phyloP scores from a whole-genome alignment of 1,284 basidiomycete genomes.

The Fomes fomentarius region DNA sequence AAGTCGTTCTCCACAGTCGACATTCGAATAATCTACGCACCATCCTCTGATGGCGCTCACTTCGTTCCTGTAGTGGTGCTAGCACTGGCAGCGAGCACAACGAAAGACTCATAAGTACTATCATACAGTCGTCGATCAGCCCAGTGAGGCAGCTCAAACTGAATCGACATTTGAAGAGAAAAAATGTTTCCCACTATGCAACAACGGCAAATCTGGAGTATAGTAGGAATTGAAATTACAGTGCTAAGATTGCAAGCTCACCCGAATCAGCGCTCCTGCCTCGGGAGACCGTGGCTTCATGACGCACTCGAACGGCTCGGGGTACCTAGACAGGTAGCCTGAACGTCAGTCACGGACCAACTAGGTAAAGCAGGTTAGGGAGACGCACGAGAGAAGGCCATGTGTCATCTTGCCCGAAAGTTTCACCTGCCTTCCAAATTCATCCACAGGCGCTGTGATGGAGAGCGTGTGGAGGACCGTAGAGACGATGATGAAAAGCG shows the following conservation, averaged over 20 bases:
- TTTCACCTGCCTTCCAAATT: neutral
- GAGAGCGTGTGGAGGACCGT: slow-evolving; percentile 11
- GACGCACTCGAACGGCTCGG: slow-evolving; percentile 60
- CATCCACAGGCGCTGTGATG: slow-evolving; percentile 5
- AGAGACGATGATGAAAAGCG: slow-evolving; percentile 8
- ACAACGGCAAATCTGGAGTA: too few species aligned
- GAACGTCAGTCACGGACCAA: neutral
- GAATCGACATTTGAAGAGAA: too few species aligned
- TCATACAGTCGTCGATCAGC: too few species aligned
- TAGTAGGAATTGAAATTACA: neutral
- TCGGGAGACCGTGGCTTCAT: slow-evolving; percentile 61
- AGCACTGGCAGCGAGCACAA: too few species aligned
- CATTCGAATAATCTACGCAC: too few species aligned
- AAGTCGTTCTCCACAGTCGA: too few species aligned
- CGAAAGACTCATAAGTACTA: too few species aligned
- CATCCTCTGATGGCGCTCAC: too few species aligned
- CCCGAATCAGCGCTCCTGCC: slow-evolving; percentile 49
- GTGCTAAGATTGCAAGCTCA: too few species aligned
- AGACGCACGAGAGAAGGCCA: slow-evolving; percentile 1
- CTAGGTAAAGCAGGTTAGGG: neutral
- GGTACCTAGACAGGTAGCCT: slow-evolving; percentile 46
- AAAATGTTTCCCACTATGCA: too few species aligned
- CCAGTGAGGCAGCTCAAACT: too few species aligned
- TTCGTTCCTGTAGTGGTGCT: too few species aligned
- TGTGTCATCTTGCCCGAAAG: slow-evolving; percentile 9